Evolutionary conservation across 2,329 filamentous ascomycete genomes (phyloP).

Genomic region (Pseudodiploospora longispora): DNA sequence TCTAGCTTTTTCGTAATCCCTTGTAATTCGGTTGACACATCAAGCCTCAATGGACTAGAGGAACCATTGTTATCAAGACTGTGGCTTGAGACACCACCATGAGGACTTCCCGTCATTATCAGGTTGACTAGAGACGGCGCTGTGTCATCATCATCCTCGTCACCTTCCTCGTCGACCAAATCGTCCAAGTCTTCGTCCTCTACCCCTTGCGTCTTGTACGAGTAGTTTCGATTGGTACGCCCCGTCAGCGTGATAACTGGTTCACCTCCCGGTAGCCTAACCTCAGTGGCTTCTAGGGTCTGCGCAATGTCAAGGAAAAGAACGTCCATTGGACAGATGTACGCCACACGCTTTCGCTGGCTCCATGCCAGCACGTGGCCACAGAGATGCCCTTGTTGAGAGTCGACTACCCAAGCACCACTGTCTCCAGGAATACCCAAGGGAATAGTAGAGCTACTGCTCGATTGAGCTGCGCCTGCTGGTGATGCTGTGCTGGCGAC

Average conservation of each 20-base stretch:
- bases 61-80: conserved; percentile 14
- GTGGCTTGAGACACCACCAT: conserved; percentile 11
- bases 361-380: conserved; percentile 90
- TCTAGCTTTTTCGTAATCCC: conserved; percentile 23
- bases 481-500: conserved; percentile 35
- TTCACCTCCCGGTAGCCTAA: conserved; percentile 61
- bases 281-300: conserved; percentile 60
- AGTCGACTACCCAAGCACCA: conserved; percentile 87
- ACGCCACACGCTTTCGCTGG: conserved; percentile 69
- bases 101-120: neutral
- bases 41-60: conserved; percentile 19
- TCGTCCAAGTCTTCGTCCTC: neutral
- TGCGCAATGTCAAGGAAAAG: conserved; percentile 77
- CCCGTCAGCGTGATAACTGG: conserved; percentile 26
- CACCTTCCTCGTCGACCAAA: conserved; percentile 6
- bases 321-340: conserved; percentile 93
- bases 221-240: neutral
- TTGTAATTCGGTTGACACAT: conserved; percentile 18
- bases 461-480: conserved; percentile 5
- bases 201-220: too few species aligned
- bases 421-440: conserved; percentile 78
- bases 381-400: conserved; percentile 68
- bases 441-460: conserved; percentile 20
- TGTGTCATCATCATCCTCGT: conserved; percentile 10
- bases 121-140: neutral